These are phyloP conservation scores for Stephania japonica DNA, from an alignment of 164 flowering plant genomes.

Conservation along the genomic window DNA sequence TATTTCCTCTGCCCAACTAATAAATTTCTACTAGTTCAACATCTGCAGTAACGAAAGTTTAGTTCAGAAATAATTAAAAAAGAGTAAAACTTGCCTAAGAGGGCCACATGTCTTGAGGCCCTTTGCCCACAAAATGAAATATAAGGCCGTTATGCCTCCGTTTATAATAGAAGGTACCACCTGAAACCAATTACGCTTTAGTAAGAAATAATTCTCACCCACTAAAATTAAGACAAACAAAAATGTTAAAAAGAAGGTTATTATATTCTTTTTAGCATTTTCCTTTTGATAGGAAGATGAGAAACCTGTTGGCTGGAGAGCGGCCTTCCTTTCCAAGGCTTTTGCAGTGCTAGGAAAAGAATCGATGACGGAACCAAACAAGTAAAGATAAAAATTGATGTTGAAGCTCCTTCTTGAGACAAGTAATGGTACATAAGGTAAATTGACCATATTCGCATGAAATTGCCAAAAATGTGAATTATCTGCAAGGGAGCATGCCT, in stretches of 20 bases:
- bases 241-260: background rate
- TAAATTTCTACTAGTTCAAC: background rate
- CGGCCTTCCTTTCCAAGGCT: constrained; percentile 96
- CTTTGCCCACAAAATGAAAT: constrained; percentile 91
- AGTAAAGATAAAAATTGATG: constrained; percentile 63
- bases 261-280: background rate
- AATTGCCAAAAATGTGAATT: constrained; percentile 65
- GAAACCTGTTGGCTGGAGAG: constrained; percentile 79
- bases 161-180: constrained; percentile 86
- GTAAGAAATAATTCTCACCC: constrained; percentile 10
- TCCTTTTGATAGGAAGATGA: background rate
- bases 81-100: constrained; percentile 46
- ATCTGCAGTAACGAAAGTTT: background rate
- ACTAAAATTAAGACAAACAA: background rate
- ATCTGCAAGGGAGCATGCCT: constrained; percentile 88
- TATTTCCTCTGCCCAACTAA: too few relatives aligned
- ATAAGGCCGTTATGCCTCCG: constrained; percentile 87
- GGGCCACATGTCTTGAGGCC: constrained; percentile 93
- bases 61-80: constrained; percentile 4
- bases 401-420: constrained; percentile 67
- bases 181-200: constrained; percentile 38
- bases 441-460: constrained; percentile 91
- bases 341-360: constrained; percentile 65
- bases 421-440: constrained; percentile 76
- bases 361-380: constrained; percentile 74